Percentiles rank a stretch among this genome's conserved stretches.
Conservation (phyloP, 2,329 filamentous ascomycete species). For the Emmonsiellopsis sp. region DNA sequence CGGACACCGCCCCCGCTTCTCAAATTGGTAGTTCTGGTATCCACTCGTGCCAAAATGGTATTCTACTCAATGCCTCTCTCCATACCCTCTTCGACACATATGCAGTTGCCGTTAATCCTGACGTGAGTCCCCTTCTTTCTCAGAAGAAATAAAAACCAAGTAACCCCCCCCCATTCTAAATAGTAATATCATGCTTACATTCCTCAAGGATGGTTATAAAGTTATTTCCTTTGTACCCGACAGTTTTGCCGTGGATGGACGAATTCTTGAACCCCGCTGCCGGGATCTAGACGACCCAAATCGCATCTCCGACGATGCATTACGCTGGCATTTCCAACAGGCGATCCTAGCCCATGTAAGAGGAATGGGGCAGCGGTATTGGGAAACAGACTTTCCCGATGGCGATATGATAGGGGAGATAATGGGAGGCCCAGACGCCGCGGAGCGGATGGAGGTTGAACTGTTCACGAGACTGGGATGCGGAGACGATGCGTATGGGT, state of each 20-base stretch:
- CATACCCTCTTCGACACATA: background rate
- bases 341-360: constrained; percentile 13
- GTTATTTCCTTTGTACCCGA: constrained; percentile 3
- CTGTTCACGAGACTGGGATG: background rate
- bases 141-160: background rate
- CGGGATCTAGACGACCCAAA: constrained; percentile 6
- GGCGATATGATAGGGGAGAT: background rate
- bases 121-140: background rate
- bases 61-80: background rate
- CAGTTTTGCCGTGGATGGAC: constrained; percentile 3
- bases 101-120: background rate
- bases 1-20: constrained; percentile 1
- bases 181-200: background rate
- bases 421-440: background rate
- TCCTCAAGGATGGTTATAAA: constrained; percentile 8
- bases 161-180: background rate
- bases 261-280: constrained; percentile 7
- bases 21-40: background rate
- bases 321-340: constrained; percentile 15
- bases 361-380: constrained; percentile 12
- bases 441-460: background rate
- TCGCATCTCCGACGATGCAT: constrained; percentile 8
- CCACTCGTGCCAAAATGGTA: background rate
- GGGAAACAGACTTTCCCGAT: background rate
- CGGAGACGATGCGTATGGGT: background rate